Conservation (phyloP, 2,329 filamentous ascomycete genomes). For the Didymella pinodella region DNA sequence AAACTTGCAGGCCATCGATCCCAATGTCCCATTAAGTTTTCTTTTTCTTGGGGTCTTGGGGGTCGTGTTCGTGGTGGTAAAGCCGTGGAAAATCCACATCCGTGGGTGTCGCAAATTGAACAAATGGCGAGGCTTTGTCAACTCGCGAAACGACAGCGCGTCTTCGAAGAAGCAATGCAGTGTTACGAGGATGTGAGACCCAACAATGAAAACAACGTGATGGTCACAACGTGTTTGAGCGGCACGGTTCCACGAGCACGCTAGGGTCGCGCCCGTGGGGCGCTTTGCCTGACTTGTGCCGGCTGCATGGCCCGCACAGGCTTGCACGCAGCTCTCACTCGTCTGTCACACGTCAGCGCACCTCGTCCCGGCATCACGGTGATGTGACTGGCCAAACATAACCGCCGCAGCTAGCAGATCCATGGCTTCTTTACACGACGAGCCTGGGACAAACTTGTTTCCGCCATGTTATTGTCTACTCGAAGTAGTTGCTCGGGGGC, state of each 20-base stretch:
- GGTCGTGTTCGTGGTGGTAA: neutral
- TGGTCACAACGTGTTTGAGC: slow-evolving; percentile 11
- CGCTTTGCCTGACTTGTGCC: slow-evolving; percentile 9
- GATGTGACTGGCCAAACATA: slow-evolving; percentile 23
- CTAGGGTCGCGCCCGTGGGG: slow-evolving; percentile 9
- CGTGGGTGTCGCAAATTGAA: neutral
- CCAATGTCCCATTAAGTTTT: neutral
- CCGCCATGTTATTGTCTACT: slow-evolving; percentile 8
- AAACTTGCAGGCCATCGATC: neutral
- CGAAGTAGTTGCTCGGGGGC: slow-evolving; percentile 6
- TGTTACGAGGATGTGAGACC: slow-evolving; percentile 14
- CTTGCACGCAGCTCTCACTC: slow-evolving; percentile 19
- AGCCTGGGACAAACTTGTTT: slow-evolving; percentile 20
- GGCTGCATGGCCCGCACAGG: slow-evolving; percentile 16
- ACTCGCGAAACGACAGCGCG: slow-evolving; percentile 7
- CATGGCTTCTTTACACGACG: slow-evolving; percentile 16
- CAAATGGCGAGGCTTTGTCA: neutral
- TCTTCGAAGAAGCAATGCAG: slow-evolving; percentile 7
- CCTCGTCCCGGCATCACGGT: slow-evolving; percentile 13
- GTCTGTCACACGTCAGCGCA: slow-evolving; percentile 25
- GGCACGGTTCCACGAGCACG: slow-evolving; percentile 14
- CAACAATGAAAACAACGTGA: slow-evolving; percentile 1
- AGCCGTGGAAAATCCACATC: neutral
- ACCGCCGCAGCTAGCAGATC: slow-evolving; percentile 24
- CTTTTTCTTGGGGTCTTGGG: neutral